Base-by-base conservation (phyloP, 2,329 filamentous ascomycete genomes). In the Cladosporium sp. region DNA sequence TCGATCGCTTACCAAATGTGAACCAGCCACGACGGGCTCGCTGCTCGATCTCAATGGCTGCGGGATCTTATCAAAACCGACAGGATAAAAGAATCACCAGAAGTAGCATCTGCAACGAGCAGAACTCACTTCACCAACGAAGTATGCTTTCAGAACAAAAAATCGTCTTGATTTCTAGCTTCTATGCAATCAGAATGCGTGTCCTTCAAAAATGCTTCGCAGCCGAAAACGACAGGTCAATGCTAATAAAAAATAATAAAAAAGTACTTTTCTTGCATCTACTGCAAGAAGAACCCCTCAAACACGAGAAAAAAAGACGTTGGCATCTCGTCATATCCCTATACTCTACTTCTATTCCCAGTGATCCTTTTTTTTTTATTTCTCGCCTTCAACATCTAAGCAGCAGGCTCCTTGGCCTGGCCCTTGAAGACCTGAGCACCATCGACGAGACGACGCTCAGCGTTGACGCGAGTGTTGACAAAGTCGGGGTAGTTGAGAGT, bases 401-500 rank as follows among this genome's bases (percentile, higher is more conserved):
- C 40, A 21, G 40, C 63, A 40, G 44, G 31, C 46, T 28, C 44
- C 37, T 50, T 82, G 18, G 18, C 16, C 35, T 40, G 35, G 35
- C 35, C 33, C 78, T 84, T 82, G 74, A 87, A 88, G 65, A 81
- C 75, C 78, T 88, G 86, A 58, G 84, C 85, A 70, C 86, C 87
- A 64, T 89, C 87, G 58, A 84, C 81, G 68, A 89, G 79, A 68
- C 87, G 81, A 68, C 87, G 80, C 81, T 89, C 87, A 65, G 77
- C 81, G 84, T 92, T 92, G 78, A 85, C 80, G 74, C 90, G 88
- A 65, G 80, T 80, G 82, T 97, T 97, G 84, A 97, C 93, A 77
- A 97, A 96, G 82, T 97, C 93, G 67, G 93, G 93, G 84, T 97
- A 95, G 86, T 97, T 97, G 77, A 97, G 87, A 35, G 93, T 97